Conservation (phyloP, 2,329 filamentous ascomycete genomes). For the Colletotrichum camelliae region DNA sequence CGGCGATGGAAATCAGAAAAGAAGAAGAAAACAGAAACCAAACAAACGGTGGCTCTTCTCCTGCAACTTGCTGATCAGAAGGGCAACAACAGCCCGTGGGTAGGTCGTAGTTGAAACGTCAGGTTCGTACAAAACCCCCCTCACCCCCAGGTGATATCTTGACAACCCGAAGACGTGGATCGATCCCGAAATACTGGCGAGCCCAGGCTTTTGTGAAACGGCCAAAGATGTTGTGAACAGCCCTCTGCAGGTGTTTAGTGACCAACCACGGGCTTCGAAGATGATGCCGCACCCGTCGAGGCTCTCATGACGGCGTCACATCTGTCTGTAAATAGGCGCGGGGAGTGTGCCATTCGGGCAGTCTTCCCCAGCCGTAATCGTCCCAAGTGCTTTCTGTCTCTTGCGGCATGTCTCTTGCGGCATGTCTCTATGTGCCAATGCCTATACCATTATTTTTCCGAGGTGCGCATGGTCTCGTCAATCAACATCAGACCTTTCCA, state of each 20-base stretch:
- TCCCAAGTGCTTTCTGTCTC: background rate
- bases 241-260: background rate
- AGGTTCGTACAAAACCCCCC: background rate
- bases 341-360: background rate
- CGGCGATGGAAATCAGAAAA: background rate
- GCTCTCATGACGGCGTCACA: background rate
- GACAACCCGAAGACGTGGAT: background rate
- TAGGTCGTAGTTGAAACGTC: background rate
- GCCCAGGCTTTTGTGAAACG: background rate
- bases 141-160: background rate
- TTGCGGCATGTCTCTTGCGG: background rate
- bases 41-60: background rate
- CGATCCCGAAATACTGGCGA: background rate
- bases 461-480: background rate
- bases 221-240: background rate
- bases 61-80: background rate
- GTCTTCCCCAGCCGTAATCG: background rate
- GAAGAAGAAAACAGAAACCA: background rate
- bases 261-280: background rate
- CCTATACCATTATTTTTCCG: background rate
- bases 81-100: background rate
- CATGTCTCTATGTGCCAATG: background rate
- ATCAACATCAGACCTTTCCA: background rate
- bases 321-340: background rate
- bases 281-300: background rate